Evolutionary conservation across 768 basidiomycete genomes (phyloP).

Genomic region (Paxillus ammoniavirescens): DNA sequence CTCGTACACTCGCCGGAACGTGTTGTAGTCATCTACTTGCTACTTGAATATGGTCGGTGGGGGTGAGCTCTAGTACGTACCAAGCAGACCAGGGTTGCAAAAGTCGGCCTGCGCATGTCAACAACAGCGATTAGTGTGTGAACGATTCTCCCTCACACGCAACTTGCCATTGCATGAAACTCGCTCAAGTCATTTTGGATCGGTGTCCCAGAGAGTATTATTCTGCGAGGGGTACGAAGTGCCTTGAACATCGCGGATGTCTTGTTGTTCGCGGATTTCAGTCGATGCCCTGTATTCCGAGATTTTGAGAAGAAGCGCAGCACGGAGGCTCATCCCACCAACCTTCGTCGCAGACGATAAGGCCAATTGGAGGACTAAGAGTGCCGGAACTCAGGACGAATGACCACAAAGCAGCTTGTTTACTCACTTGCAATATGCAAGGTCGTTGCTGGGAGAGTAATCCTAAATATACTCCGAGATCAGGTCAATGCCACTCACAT

Average conservation of each 20-base stretch:
- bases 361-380: slow-evolving; percentile 80
- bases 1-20: slow-evolving; percentile 83
- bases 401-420: not conserved
- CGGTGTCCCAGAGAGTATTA: slow-evolving; percentile 95
- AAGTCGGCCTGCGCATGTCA: slow-evolving; percentile 68
- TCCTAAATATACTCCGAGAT: not conserved
- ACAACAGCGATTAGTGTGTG: not conserved
- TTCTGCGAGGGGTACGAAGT: slow-evolving; percentile 69
- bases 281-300: slow-evolving; percentile 66
- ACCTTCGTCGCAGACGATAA: slow-evolving; percentile 97
- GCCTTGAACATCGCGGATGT: slow-evolving; percentile 84
- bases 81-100: slow-evolving; percentile 89
- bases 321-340: not conserved
- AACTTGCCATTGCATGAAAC: slow-evolving; percentile 90
- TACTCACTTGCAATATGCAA: slow-evolving; percentile 64
- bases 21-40: slow-evolving; percentile 64
- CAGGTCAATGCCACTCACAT: slow-evolving; percentile 51
- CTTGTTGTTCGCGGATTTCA: slow-evolving; percentile 91
- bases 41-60: slow-evolving; percentile 1
- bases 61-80: slow-evolving; percentile 34
- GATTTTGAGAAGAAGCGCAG: not conserved
- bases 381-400: slow-evolving; percentile 1
- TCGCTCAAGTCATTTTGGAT: slow-evolving; percentile 96
- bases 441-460: slow-evolving; percentile 42
- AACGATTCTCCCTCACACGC: not conserved